Evolutionary conservation across 2,329 filamentous ascomycete genomes (phyloP).

Genomic region (Pestalotiopsis sp.): DNA sequence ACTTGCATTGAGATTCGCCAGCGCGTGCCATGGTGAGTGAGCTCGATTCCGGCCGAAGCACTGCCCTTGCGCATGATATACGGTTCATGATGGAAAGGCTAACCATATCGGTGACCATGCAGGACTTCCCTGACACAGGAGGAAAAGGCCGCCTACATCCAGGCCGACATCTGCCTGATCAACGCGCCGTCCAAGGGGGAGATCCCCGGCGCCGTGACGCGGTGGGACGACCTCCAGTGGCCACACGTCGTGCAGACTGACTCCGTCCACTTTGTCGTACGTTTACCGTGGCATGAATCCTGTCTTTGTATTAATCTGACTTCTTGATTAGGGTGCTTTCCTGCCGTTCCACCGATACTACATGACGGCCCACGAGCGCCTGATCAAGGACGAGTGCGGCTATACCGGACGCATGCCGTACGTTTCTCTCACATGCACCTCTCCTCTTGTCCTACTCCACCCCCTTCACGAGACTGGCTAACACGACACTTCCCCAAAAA

Average conservation of each 20-base stretch:
- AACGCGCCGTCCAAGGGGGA: slow-evolving; percentile 4
- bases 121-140: neutral
- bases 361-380: slow-evolving; percentile 15
- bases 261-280: slow-evolving; percentile 16
- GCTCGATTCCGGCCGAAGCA: neutral
- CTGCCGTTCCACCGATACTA: slow-evolving; percentile 22
- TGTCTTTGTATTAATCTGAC: neutral
- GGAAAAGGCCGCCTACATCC: slow-evolving; percentile 10
- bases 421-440: neutral
- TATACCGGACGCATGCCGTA: slow-evolving; percentile 21
- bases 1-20: slow-evolving; percentile 1
- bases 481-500: neutral
- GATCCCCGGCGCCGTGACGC: slow-evolving; percentile 3
- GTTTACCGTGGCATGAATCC: neutral
- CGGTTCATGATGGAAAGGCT: neutral
- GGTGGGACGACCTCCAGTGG: slow-evolving; percentile 13
- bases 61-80: neutral
- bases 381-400: slow-evolving; percentile 20
- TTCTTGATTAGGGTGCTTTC: slow-evolving; percentile 18
- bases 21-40: slow-evolving; percentile 6
- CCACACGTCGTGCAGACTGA: slow-evolving; percentile 10
- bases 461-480: neutral
- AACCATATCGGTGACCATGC: neutral
- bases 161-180: slow-evolving; percentile 11
- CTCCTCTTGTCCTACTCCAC: neutral